A percentile compares a stretch with the other conserved stretches of the same genome.
Evolutionary conservation across 2,329 filamentous ascomycete species (phyloP).

Genomic region (Ophidiomyces ophidiicola): DNA sequence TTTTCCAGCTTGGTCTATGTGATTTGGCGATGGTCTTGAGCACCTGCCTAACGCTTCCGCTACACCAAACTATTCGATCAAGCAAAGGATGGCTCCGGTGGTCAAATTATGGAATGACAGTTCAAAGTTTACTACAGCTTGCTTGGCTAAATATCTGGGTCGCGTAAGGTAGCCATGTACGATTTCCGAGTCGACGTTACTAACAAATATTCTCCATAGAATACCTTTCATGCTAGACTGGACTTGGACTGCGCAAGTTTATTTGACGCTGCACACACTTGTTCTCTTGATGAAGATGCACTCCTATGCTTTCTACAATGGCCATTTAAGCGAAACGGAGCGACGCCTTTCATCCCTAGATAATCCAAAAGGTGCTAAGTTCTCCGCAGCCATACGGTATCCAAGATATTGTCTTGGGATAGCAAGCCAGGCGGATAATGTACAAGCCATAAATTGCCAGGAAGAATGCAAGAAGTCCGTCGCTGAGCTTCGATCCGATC

Average conservation of each 20-base stretch:
- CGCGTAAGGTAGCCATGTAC: constrained; percentile 30
- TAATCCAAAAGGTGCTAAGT: constrained; percentile 53
- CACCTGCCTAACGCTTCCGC: constrained; percentile 57
- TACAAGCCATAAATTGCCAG: constrained; percentile 20
- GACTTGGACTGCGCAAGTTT: constrained; percentile 97
- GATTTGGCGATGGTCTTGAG: constrained; percentile 75
- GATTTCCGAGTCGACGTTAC: constrained; percentile 18
- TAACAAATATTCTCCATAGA: too few species aligned
- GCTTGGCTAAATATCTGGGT: constrained; percentile 76
- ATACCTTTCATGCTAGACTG: constrained; percentile 51
- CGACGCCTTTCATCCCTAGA: constrained; percentile 70
- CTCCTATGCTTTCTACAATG: constrained; percentile 96
- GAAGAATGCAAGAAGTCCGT: constrained; percentile 39
- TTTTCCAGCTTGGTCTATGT: constrained; percentile 72
- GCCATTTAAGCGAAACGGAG: constrained; percentile 79
- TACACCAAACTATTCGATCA: constrained; percentile 57
- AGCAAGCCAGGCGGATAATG: constrained; percentile 10
- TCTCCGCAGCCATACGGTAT: constrained; percentile 63
- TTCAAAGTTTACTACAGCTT: constrained; percentile 73
- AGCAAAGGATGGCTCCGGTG: constrained; percentile 52
- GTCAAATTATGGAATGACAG: constrained; percentile 60
- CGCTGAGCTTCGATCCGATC: constrained; percentile 63
- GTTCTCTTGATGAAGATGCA: constrained; percentile 98
- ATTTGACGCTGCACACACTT: constrained; percentile 80
- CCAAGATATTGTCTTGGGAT: constrained; percentile 35